Evolutionary conservation across 805 yeast genomes (phyloP).

Genomic region (Cyberlindnera samutprakarnensis): DNA sequence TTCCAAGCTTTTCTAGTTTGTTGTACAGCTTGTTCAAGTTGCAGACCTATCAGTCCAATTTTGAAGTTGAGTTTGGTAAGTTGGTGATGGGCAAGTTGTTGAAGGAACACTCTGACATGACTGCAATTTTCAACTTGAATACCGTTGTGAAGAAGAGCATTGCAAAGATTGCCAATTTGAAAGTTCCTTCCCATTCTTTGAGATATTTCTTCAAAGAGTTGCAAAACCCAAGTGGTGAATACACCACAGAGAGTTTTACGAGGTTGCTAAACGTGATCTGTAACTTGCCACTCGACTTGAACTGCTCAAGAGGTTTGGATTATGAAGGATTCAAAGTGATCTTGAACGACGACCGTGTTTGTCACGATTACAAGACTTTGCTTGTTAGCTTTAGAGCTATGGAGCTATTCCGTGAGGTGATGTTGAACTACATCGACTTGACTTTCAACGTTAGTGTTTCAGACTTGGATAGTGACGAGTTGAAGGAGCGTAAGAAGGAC

Average conservation of each 20-base stretch:
- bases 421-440: constrained; percentile 19
- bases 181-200: constrained; percentile 14
- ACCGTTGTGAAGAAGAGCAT: constrained; percentile 10
- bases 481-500: constrained; percentile 19
- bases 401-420: constrained; percentile 22
- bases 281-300: constrained; percentile 12
- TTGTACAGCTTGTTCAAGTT: constrained; percentile 14
- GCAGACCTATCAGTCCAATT: constrained; percentile 13
- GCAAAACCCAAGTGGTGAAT: constrained; percentile 9
- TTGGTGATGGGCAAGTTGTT: constrained; percentile 16
- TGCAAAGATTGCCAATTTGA: constrained; percentile 17
- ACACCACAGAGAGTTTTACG: constrained; percentile 16
- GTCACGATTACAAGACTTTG: constrained; percentile 17
- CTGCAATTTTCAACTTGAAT: constrained; percentile 9
- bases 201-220: constrained; percentile 22
- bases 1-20: constrained; percentile 4
- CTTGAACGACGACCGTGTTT: constrained; percentile 17
- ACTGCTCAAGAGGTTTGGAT: constrained; percentile 18
- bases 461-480: constrained; percentile 15
- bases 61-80: constrained; percentile 21
- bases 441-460: constrained; percentile 14
- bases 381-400: constrained; percentile 22
- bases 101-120: constrained; percentile 15
- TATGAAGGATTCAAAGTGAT: constrained; percentile 20
- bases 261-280: constrained; percentile 20